phyloP scores from a whole-genome alignment of 495 filamentous ascomycete species.

The Daldinia childiae region DNA sequence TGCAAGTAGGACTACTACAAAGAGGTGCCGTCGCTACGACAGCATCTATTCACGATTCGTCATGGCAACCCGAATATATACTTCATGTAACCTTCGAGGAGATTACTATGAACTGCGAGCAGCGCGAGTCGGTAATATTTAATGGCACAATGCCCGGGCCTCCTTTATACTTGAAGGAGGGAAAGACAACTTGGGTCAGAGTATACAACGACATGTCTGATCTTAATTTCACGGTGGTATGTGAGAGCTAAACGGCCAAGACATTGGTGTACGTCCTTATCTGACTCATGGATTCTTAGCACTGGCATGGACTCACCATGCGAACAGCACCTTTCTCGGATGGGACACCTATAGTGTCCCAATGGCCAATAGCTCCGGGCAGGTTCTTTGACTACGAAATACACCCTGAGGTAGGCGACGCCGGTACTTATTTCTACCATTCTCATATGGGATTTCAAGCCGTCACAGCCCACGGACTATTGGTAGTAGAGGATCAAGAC shows the following conservation, averaged over 20 bases:
- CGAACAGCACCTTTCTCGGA: slow-evolving; percentile 65
- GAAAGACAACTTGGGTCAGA: slow-evolving; percentile 63
- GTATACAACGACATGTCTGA: slow-evolving; percentile 67
- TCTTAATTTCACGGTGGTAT: slow-evolving; percentile 65
- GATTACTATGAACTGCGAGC: slow-evolving; percentile 56
- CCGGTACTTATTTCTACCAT: slow-evolving; percentile 70
- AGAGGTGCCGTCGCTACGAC: slow-evolving; percentile 34
- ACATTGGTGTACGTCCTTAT: slow-evolving; percentile 1
- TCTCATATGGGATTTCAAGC: slow-evolving; percentile 68
- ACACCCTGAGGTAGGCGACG: slow-evolving; percentile 55
- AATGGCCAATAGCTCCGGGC: slow-evolving; percentile 68
- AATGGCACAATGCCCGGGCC: slow-evolving; percentile 67
- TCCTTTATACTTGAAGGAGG: slow-evolving; percentile 57
- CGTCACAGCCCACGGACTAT: slow-evolving; percentile 59
- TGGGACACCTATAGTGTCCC: slow-evolving; percentile 60
- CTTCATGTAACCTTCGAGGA: slow-evolving; percentile 55
- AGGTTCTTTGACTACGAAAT: slow-evolving; percentile 72
- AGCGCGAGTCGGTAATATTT: slow-evolving; percentile 56
- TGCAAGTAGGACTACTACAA: slow-evolving; percentile 34
- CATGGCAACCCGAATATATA: slow-evolving; percentile 58
- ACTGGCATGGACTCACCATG: slow-evolving; percentile 69
- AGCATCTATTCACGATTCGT: slow-evolving; percentile 35
- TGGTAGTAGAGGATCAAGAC: slow-evolving; percentile 63
- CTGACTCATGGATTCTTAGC: slow-evolving; percentile 50
- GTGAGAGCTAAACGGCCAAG: slow-evolving; percentile 12